Percentiles rank a stretch among this genome's conserved stretches.
Evolutionary conservation across 2,329 filamentous ascomycete genomes (phyloP).

Genomic region (Aquanectria penicillioides): DNA sequence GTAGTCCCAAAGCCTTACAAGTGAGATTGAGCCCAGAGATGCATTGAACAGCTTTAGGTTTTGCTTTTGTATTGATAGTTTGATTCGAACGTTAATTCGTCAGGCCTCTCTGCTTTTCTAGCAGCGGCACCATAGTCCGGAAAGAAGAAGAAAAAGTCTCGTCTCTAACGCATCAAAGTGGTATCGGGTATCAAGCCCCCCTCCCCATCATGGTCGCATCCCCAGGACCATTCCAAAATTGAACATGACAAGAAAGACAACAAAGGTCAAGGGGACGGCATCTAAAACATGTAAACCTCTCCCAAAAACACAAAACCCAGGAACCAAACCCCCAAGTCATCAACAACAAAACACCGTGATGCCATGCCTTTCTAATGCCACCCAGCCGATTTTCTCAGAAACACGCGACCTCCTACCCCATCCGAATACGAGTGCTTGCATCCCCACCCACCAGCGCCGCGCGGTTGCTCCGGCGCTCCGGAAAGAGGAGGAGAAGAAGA

Average conservation of each 20-base stretch:
- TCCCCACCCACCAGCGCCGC: constrained; percentile 13
- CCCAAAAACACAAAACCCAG: background rate
- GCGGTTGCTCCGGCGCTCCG: constrained; percentile 16
- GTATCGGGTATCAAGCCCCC: constrained; percentile 33
- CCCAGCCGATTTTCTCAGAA: constrained; percentile 18
- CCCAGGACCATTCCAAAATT: background rate
- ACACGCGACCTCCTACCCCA: constrained; percentile 9
- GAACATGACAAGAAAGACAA: background rate
- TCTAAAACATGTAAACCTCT: background rate
- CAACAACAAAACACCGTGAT: constrained; percentile 28
- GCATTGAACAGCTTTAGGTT: too few species aligned
- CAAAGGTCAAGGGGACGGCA: background rate
- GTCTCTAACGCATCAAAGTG: constrained; percentile 21
- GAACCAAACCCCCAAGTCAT: background rate
- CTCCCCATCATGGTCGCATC: constrained; percentile 12
- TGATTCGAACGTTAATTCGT: too few species aligned
- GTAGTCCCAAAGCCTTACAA: too few species aligned
- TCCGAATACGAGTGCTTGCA: constrained; percentile 15
- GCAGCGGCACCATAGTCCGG: background rate
- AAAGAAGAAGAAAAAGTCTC: background rate
- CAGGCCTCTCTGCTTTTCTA: too few species aligned
- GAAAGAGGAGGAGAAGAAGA: background rate
- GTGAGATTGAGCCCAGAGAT: too few species aligned
- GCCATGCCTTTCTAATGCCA: constrained; percentile 31
- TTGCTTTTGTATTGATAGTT: too few species aligned